Evolutionary conservation across 345 rosid species (phyloP), one percentile per base, ranked within the genome.

Genomic region (Camelina laxa): DNA sequence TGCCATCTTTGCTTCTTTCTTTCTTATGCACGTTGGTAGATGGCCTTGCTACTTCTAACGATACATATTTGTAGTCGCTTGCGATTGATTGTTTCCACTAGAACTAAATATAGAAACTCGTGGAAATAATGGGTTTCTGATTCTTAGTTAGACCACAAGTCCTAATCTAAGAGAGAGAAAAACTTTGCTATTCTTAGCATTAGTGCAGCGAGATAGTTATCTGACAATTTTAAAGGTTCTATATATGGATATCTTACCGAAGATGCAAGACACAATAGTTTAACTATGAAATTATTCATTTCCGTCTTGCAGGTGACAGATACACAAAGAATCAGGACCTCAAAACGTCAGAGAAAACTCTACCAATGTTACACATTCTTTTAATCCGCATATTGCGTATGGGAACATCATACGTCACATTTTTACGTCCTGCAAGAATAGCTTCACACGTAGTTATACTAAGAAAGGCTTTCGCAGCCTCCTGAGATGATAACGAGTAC

Each of bases 91-190:
- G 19, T 31, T 30, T 67, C 73, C 73, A 39, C 33, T 38, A 59
- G 24, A 57, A 38, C 27, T 41, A 75, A 27, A 15, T 30, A 50
- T 60, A 61, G 31, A 61, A 68, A 4, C 53, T 68, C 38, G 15
- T 74, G 60, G 72, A n/a, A n/a, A n/a, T n/a, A 36, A 35, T 21
- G 50, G 41, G 48, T 36, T 39, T 75, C 79, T 42, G 64, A 61
- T 31, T 75, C 70, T 42, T 50, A 41, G 79, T 51, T 67, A 75
- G 48, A 68, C 69, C 79, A 75, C 74, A 67, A 67, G 47, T 67
- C 44, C 45, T 51, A 35, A 47, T 22, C 9, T 3, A 58, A 16
- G 69, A 59, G 51, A 60, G 54, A 60, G 17, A 7, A 15, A 50
- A 9, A 57, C 33, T 74, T 60, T 60, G 74, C 74, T 53, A 68